Evolutionary conservation across 495 filamentous ascomycete genomes (phyloP), one percentile per base, ranked within the genome.

Genomic region (Aspergillus mulundensis): DNA sequence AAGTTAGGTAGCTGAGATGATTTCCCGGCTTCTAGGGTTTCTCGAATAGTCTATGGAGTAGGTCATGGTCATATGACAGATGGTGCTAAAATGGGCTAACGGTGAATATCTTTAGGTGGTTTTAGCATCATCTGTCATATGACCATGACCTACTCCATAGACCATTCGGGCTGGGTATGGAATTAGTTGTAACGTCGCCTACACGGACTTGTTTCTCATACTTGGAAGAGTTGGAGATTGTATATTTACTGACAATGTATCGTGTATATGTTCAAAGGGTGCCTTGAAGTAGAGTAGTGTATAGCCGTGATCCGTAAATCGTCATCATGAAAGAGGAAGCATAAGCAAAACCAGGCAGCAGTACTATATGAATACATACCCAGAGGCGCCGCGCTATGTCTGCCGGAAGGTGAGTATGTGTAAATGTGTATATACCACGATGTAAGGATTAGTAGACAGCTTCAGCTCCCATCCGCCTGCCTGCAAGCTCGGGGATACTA

Each of bases 401-500:
- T 16, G 58, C 16, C 39, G 44, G 21, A 54, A n/a, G 51, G 10
- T 12, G 23, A 5, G 19, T 53, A 49, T 54, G 18, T 54, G 20
- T 34, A 41, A 39, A 44, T 24, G 5, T 16, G 23, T 39, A 15
- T 14, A 39, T 57, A 32, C n/a, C n/a, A n/a, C 41, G 54, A 16
- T 34, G 36, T 56, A 23, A 53, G 39, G 6, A 46, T 48, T 60
- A 66, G 60, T 50, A 61, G 21, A 51, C 48, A 52, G 43, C 42
- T 23, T 53, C 36, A 38, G 46, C 32, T 36, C 65, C 56, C 19
- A 52, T 58, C 61, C 59, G 68, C 28, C 42, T 50, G n/a, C 63
- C 66, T 19, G 64, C 62, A 16, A 68, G 57, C 40, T 73, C 66
- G n/a, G 73, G 68, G 20, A 76, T 73, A 41, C 64, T 71, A 47